Conservation (phyloP, 768 basidiomycete species). For the Lentinula lateritia region DNA sequence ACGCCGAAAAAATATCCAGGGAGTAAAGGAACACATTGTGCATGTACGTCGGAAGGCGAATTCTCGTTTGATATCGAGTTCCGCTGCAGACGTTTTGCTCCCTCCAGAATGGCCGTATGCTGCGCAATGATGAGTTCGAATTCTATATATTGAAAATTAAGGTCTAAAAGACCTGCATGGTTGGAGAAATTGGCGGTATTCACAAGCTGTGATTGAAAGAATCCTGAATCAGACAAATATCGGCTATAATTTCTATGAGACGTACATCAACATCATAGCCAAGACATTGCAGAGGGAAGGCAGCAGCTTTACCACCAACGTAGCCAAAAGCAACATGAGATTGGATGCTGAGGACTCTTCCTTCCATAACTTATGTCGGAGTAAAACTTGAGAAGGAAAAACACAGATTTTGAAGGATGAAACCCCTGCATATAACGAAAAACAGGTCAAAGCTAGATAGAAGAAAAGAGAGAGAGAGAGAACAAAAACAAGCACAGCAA, state of each 20-base stretch:
- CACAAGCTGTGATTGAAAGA: conserved; percentile 45
- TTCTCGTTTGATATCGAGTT: conserved; percentile 43
- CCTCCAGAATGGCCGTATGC: conserved; percentile 85
- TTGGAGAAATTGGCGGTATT: conserved; percentile 96
- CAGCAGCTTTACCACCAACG: conserved; percentile 81
- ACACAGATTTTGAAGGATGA: not conserved
- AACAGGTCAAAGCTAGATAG: not conserved
- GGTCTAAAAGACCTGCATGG: conserved; percentile 60
- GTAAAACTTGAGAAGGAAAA: not conserved
- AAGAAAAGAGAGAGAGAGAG: not conserved
- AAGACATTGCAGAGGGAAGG: conserved; percentile 75
- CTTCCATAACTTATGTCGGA: conserved; percentile 12
- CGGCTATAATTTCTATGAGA: too few relatives aligned
- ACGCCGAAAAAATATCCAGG: conserved; percentile 95
- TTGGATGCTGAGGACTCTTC: conserved; percentile 83
- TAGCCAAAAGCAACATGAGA: conserved; percentile 94
- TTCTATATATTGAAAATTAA: not conserved
- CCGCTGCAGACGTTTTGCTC: conserved; percentile 67
- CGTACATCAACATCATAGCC: conserved; percentile 93
- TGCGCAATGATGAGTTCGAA: conserved; percentile 23
- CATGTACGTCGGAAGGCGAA: conserved; percentile 48
- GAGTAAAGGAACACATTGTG: conserved; percentile 69
- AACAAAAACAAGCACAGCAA: not conserved
- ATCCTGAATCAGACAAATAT: conserved; percentile 6
- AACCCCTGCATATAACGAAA: not conserved